phyloP scores from a whole-genome alignment of 306 rosid genomes.

The Trifolium subterraneum region DNA sequence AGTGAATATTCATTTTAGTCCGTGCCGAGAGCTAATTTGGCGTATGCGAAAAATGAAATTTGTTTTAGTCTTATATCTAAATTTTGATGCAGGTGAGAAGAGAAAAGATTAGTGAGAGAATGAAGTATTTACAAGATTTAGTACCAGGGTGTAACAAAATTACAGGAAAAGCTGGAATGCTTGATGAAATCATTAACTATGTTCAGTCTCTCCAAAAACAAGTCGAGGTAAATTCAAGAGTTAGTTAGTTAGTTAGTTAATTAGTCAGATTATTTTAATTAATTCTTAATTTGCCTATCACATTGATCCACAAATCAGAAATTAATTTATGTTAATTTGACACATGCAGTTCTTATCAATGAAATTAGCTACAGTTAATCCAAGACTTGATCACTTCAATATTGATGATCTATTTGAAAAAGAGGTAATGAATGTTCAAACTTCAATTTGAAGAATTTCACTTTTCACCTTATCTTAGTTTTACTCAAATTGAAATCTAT shows the following conservation, averaged over 20 bases:
- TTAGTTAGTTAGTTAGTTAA: background rate
- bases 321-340: background rate
- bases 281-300: background rate
- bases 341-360: constrained; percentile 85
- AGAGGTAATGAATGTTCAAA: constrained; percentile 60
- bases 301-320: background rate
- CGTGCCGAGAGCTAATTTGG: too few relatives aligned
- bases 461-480: background rate
- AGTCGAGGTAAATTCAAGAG: constrained; percentile 66
- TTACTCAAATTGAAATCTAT: background rate
- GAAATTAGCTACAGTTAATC: constrained; percentile 92
- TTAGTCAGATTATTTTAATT: background rate
- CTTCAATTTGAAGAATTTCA: background rate
- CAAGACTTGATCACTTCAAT: constrained; percentile 66
- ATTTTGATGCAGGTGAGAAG: constrained; percentile 71
- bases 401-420: constrained; percentile 68
- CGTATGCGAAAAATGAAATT: background rate
- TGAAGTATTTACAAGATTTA: constrained; percentile 93
- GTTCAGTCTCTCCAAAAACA: constrained; percentile 97
- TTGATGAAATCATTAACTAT: constrained; percentile 93
- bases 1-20: background rate
- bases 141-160: constrained; percentile 98
- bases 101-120: constrained; percentile 94
- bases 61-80: background rate
- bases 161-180: constrained; percentile 98